Percentiles rank a stretch among this genome's conserved stretches.
Conservation (phyloP, 352 stramenopile species). For the Ochromonadaceae sp. region DNA sequence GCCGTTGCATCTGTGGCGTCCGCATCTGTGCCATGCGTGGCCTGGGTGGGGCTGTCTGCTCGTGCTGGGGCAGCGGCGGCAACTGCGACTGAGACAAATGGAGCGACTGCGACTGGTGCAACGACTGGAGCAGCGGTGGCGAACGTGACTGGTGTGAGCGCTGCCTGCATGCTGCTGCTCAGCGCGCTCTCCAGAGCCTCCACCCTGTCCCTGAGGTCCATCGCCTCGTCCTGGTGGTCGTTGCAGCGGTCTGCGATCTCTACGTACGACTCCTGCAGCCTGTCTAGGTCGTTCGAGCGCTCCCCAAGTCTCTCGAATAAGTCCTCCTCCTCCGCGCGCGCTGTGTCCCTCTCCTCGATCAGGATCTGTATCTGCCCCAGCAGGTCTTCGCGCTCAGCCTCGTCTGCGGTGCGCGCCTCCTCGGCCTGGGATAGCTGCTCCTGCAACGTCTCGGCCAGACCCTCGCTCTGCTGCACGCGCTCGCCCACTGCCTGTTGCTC, state of each 20-base stretch:
- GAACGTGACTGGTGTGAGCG: too few species aligned
- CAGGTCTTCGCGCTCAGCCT: neutral
- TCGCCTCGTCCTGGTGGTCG: neutral
- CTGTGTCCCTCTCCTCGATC: slow-evolving; percentile 1
- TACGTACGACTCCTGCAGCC: slow-evolving; percentile 10
- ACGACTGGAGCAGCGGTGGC: too few species aligned
- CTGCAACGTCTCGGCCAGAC: neutral
- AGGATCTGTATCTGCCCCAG: neutral
- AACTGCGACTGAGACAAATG: too few species aligned
- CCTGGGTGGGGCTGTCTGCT: too few species aligned
- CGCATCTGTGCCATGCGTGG: too few species aligned
- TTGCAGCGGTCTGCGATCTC: slow-evolving; percentile 13
- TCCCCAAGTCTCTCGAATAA: slow-evolving; percentile 1
- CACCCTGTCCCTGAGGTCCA: neutral
- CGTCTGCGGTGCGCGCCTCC: neutral
- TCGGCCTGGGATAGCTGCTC: neutral
- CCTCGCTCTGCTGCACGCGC: neutral
- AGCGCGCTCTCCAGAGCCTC: neutral
- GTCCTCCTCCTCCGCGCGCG: neutral
- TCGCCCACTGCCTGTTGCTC: neutral
- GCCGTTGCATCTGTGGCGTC: too few species aligned
- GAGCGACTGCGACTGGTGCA: too few species aligned
- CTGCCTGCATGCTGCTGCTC: neutral
- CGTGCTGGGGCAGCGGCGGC: too few species aligned
- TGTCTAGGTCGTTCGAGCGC: neutral